Evolutionary conservation across 1,284 basidiomycete genomes (phyloP).

Genomic region (Vanrija sp.): DNA sequence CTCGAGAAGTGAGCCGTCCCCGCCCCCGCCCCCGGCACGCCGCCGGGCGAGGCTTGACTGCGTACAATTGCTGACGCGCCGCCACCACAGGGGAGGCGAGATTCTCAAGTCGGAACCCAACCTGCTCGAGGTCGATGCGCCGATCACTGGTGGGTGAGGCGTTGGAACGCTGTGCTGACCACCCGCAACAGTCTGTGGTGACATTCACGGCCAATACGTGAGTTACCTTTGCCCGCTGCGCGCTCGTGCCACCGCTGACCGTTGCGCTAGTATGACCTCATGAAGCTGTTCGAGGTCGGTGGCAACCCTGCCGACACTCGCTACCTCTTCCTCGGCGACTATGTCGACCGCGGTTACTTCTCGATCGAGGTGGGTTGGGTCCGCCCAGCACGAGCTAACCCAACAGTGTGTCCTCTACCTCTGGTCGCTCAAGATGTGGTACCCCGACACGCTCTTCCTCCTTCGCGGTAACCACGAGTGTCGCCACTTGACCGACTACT

Average conservation of each 20-base stretch:
- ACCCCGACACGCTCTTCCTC: constrained; percentile 82
- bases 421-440: constrained; percentile 90
- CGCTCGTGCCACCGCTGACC: neutral
- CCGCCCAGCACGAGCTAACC: constrained; percentile 9
- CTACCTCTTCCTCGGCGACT: constrained; percentile 96
- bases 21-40: too few relatives aligned
- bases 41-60: neutral
- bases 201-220: constrained; percentile 97
- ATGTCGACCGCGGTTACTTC: constrained; percentile 95
- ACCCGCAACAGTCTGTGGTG: constrained; percentile 69
- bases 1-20: constrained; percentile 57
- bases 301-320: constrained; percentile 84
- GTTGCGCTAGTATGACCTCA: constrained; percentile 75
- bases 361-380: constrained; percentile 70
- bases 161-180: constrained; percentile 13
- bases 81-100: constrained; percentile 57
- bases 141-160: constrained; percentile 74
- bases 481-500: constrained; percentile 91
- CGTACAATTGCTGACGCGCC: constrained; percentile 4
- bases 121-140: constrained; percentile 84
- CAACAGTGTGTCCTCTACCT: constrained; percentile 81
- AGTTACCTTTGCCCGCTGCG: constrained; percentile 38
- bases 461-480: constrained; percentile 98
- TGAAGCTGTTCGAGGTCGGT: constrained; percentile 97
- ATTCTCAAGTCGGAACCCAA: constrained; percentile 79